These are phyloP conservation scores for Bipolaris sorokiniana DNA, from an alignment of 2,329 filamentous ascomycete genomes.

Conservation along the genomic window DNA sequence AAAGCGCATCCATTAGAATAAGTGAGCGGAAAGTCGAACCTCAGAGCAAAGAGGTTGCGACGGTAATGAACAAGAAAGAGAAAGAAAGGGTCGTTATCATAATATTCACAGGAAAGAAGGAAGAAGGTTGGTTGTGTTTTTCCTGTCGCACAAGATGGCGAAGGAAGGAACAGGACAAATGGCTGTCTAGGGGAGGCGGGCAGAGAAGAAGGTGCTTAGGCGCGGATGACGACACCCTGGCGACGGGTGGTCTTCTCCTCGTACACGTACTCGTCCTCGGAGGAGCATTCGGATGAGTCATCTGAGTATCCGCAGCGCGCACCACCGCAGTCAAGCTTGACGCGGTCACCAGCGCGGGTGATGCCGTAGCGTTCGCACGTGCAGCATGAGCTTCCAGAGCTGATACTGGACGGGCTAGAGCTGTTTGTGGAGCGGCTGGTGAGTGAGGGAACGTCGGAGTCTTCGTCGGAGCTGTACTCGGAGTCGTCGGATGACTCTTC, in stretches of 20 bases:
- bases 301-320: conserved; percentile 83
- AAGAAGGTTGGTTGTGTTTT: background rate
- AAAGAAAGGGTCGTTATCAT: conserved; percentile 33
- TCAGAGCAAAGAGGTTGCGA: background rate
- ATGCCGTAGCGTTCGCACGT: conserved; percentile 97
- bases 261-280: conserved; percentile 66
- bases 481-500: conserved; percentile 50
- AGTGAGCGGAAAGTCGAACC: conserved; percentile 5
- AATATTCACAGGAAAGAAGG: conserved; percentile 39
- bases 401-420: conserved; percentile 68
- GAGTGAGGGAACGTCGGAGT: conserved; percentile 76
- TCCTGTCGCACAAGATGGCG: background rate
- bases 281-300: conserved; percentile 72
- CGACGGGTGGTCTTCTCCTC: conserved; percentile 56
- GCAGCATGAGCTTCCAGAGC: conserved; percentile 66
- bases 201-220: conserved; percentile 22
- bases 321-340: conserved; percentile 96
- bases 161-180: conserved; percentile 1
- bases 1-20: background rate
- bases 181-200: conserved; percentile 4
- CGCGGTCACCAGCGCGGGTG: conserved; percentile 87
- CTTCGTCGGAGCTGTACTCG: conserved; percentile 71
- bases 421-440: conserved; percentile 71
- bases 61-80: conserved; percentile 13
- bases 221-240: conserved; percentile 54